phyloP scores from a whole-genome alignment of 352 stramenopile genomes.

The Phytophthora aleatoria region DNA sequence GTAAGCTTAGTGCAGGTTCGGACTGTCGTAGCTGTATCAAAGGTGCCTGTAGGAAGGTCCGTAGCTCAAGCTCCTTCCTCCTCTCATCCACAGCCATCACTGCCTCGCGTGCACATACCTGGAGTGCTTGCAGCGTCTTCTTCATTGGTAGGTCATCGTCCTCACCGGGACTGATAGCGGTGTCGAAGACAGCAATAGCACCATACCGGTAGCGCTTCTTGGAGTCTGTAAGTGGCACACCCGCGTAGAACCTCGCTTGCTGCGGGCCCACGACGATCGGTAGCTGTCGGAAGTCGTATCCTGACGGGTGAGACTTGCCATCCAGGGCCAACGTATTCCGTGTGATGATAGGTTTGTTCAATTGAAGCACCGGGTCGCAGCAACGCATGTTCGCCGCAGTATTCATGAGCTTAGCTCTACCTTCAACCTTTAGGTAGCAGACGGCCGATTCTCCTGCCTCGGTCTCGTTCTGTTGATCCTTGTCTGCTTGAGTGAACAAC shows the following conservation, averaged over 20 bases:
- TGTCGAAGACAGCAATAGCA: constrained; percentile 71
- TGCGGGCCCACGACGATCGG: constrained; percentile 76
- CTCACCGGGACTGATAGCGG: constrained; percentile 35
- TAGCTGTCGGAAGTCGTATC: constrained; percentile 59
- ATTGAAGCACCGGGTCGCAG: constrained; percentile 65
- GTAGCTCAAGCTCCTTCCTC: constrained; percentile 52
- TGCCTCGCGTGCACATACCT: constrained; percentile 40
- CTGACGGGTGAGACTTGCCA: constrained; percentile 32
- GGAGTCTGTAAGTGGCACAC: constrained; percentile 58
- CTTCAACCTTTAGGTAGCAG: constrained; percentile 58
- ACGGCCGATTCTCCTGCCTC: constrained; percentile 13
- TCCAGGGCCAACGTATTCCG: constrained; percentile 45
- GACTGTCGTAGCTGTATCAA: constrained; percentile 54
- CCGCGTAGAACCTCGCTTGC: constrained; percentile 73
- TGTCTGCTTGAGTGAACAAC: constrained; percentile 43
- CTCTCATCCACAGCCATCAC: constrained; percentile 49
- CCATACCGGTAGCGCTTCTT: constrained; percentile 52
- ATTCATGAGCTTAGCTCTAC: constrained; percentile 55
- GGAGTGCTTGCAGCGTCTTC: constrained; percentile 34
- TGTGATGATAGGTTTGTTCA: constrained; percentile 51
- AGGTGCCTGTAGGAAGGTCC: constrained; percentile 55
- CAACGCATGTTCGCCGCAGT: constrained; percentile 64
- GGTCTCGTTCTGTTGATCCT: constrained; percentile 14
- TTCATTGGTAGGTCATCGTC: constrained; percentile 51
- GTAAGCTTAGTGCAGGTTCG: constrained; percentile 38